A percentile compares a stretch with the other conserved stretches of the same genome.
These are phyloP conservation scores for Colletotrichum gloeosporioides DNA, from an alignment of 2,329 filamentous ascomycete species.

Conservation along the genomic window DNA sequence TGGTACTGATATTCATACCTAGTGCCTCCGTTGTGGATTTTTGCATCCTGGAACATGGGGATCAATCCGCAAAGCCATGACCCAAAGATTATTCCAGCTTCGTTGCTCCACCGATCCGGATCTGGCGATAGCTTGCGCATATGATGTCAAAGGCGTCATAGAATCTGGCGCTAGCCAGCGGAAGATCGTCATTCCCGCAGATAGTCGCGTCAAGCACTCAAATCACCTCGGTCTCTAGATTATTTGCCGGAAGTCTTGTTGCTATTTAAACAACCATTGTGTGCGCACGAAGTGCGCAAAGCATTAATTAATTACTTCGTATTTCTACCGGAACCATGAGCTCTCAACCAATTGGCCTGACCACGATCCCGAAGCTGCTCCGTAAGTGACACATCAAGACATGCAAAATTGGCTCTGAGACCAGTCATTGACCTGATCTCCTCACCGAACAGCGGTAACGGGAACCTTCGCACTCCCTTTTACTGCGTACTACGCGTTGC, in stretches of 20 bases:
- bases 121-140: not conserved
- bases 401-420: not conserved
- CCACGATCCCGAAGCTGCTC: constrained; percentile 7
- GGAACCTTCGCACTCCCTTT: constrained; percentile 9
- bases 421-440: not conserved
- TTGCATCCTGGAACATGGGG: not conserved
- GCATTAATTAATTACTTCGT: fast-evolving
- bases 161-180: not conserved
- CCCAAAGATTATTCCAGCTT: not conserved
- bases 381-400: not conserved
- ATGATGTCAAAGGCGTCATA: not conserved
- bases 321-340: not conserved
- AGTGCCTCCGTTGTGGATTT: not conserved
- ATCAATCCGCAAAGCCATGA: not conserved
- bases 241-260: not conserved
- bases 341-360: not conserved
- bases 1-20: not conserved
- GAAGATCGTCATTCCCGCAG: not conserved
- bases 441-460: not conserved
- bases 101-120: not conserved
- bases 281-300: not conserved
- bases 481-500: constrained; percentile 8
- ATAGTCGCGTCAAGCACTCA: not conserved
- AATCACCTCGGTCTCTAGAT: not conserved
- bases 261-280: not conserved